Conservation (phyloP, 176 grass and related monocot species). For the Cenchrus americanus region DNA sequence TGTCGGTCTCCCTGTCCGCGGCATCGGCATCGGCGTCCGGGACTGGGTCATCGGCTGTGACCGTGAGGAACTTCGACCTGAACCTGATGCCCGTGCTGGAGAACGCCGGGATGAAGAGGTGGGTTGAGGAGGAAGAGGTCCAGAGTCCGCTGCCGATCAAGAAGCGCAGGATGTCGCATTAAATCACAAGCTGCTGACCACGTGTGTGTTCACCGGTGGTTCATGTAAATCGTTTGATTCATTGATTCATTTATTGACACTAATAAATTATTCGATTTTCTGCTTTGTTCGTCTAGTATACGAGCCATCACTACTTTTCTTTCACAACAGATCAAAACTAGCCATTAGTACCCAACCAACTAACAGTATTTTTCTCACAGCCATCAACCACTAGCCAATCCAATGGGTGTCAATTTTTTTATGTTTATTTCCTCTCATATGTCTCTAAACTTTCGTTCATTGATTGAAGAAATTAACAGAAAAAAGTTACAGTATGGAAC, state of each 20-base stretch:
- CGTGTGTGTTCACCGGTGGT: not conserved
- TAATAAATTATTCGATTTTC: not conserved
- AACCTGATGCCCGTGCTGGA: constrained; percentile 61
- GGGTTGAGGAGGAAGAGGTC: constrained; percentile 75
- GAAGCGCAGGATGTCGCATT: constrained; percentile 42
- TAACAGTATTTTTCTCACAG: no score
- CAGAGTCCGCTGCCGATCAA: constrained; percentile 65
- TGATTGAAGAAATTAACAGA: not conserved
- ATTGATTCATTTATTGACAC: not conserved
- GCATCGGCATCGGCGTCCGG: not conserved
- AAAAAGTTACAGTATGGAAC: not conserved
- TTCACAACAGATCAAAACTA: no score
- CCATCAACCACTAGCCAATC: no score
- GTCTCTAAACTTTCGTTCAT: not conserved
- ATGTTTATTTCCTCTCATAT: not conserved
- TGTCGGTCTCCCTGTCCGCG: constrained; percentile 27
- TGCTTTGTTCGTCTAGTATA: no score
- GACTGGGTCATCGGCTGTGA: constrained; percentile 39
- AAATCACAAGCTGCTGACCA: not conserved
- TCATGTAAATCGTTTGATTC: not conserved
- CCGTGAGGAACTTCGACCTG: constrained; percentile 75
- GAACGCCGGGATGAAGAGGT: constrained; percentile 43
- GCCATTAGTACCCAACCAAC: no score
- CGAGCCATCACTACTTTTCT: no score
- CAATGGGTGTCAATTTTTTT: not conserved